phyloP scores from a whole-genome alignment of 345 rosid species.

The Cardiospermum halicacabum region DNA sequence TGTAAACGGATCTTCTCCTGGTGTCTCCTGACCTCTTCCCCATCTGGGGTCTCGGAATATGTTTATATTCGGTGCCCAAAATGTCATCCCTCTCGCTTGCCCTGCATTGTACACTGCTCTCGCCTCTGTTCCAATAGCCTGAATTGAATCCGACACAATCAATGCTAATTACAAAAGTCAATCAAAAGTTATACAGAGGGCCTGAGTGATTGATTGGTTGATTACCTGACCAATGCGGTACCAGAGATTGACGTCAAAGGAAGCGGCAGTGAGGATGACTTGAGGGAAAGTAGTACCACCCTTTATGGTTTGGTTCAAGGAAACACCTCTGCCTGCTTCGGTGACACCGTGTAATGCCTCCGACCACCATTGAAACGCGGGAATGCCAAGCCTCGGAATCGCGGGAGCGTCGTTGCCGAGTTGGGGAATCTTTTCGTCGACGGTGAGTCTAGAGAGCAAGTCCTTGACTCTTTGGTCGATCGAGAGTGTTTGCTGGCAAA shows the following conservation, averaged over 20 bases:
- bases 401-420: constrained; percentile 66
- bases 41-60: constrained; percentile 88
- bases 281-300: constrained; percentile 93
- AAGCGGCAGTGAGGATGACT: constrained; percentile 75
- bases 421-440: constrained; percentile 80
- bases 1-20: constrained; percentile 76
- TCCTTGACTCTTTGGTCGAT: constrained; percentile 52
- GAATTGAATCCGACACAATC: neutral
- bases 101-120: constrained; percentile 65
- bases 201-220: too few species aligned
- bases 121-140: constrained; percentile 66
- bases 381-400: constrained; percentile 73
- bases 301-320: constrained; percentile 44
- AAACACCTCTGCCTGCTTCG: constrained; percentile 45
- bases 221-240: constrained; percentile 80
- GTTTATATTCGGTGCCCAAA: constrained; percentile 83
- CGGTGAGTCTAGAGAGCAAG: constrained; percentile 60
- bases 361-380: constrained; percentile 89
- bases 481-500: constrained; percentile 57
- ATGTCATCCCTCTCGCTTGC: constrained; percentile 64
- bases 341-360: constrained; percentile 89
- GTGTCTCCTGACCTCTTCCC: constrained; percentile 94
- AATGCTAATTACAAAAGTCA: too few species aligned
- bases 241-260: constrained; percentile 70
- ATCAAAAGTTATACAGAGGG: too few species aligned